phyloP scores from a whole-genome alignment of 2,329 filamentous ascomycete genomes.

The Leptodontidium sp. region DNA sequence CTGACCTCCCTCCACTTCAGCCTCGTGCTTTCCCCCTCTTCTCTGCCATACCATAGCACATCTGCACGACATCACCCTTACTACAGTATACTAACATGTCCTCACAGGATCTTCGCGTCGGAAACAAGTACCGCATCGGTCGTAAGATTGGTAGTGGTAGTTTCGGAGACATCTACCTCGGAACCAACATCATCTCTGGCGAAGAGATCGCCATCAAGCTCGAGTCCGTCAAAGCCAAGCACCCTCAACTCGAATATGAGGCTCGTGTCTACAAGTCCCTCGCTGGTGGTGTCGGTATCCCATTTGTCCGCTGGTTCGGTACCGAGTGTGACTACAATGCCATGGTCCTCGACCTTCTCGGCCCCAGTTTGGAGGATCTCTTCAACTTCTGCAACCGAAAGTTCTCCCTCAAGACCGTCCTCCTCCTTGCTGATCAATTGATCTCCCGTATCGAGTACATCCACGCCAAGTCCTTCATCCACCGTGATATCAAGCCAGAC shows the following conservation, averaged over 20 bases:
- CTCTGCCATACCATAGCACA: conserved; percentile 18
- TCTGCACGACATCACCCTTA: conserved; percentile 13
- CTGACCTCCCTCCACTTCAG: conserved; percentile 15
- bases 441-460: conserved; percentile 99
- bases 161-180: conserved; percentile 98
- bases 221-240: conserved; percentile 99
- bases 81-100: conserved; percentile 37
- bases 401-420: conserved; percentile 97
- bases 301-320: conserved; percentile 99
- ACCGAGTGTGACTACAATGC: conserved; percentile 99
- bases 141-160: conserved; percentile 98
- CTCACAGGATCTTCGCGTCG: conserved; percentile 93
- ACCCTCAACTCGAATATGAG: conserved; percentile 98
- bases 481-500: conserved; percentile 99
- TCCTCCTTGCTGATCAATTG: conserved; percentile 95
- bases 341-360: conserved; percentile 97
- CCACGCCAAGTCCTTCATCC: conserved; percentile 99
- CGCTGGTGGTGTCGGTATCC: conserved; percentile 95
- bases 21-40: conserved; percentile 10
- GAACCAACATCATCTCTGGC: conserved; percentile 99
- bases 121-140: conserved; percentile 99
- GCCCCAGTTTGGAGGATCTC: conserved; percentile 93
- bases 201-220: conserved; percentile 99
- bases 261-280: conserved; percentile 91
- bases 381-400: conserved; percentile 99